These are phyloP conservation scores for Metarhizium album DNA, from an alignment of 2,329 filamentous ascomycete species.

Conservation along the genomic window DNA sequence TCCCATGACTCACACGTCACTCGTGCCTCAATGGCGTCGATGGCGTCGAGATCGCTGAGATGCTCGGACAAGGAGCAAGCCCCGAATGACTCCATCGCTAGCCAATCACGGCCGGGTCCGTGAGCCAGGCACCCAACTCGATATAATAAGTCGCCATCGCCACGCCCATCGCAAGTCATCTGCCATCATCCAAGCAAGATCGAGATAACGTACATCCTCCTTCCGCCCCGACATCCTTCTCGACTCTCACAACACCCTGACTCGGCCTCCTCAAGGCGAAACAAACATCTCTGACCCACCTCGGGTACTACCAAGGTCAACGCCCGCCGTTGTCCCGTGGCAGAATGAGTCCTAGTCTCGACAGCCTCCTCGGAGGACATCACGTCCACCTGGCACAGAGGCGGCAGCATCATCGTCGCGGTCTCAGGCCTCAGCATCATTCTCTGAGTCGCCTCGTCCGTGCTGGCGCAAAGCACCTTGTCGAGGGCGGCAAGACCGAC, in stretches of 20 bases:
- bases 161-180: not conserved
- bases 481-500: conserved; percentile 9
- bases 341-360: not conserved
- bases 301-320: too few relatives aligned
- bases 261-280: too few relatives aligned
- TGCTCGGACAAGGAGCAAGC: not conserved
- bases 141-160: conserved; percentile 5
- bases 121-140: not conserved
- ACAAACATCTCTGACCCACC: too few relatives aligned
- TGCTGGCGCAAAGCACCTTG: conserved; percentile 20
- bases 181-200: too few relatives aligned
- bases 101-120: conserved; percentile 11
- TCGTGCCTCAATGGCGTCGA: not conserved
- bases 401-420: conserved; percentile 1
- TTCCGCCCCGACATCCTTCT: too few relatives aligned
- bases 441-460: conserved; percentile 18
- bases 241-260: too few relatives aligned
- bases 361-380: not conserved
- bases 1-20: conserved; percentile 1
- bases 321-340: too few relatives aligned
- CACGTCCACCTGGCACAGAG: not conserved
- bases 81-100: conserved; percentile 13
- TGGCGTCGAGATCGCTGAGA: not conserved
- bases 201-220: too few relatives aligned
- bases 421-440: conserved; percentile 3